Evolutionary conservation across 345 rosid genomes (phyloP).

Genomic region (Turritis glabra): DNA sequence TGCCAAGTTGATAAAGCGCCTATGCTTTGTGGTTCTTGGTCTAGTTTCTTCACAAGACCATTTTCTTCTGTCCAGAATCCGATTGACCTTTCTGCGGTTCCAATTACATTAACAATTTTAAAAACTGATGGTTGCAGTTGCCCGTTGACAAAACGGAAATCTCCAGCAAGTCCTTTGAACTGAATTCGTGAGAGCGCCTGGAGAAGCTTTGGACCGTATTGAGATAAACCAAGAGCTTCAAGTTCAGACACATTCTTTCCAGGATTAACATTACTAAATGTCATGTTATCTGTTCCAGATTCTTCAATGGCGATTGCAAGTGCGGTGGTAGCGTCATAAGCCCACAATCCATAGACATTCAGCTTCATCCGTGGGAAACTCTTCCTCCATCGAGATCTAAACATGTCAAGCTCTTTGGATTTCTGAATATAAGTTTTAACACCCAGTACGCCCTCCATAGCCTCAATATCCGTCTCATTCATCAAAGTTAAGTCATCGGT

Average conservation of each 20-base stretch:
- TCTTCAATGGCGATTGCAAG: constrained; percentile 55
- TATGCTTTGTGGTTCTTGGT: constrained; percentile 1
- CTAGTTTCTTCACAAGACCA: constrained; percentile 39
- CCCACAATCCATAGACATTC: constrained; percentile 45
- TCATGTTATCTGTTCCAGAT: constrained; percentile 24
- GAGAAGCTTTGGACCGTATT: constrained; percentile 44
- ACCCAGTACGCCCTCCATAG: constrained; percentile 55
- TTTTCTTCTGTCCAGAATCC: constrained; percentile 54
- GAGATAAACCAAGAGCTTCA: constrained; percentile 45
- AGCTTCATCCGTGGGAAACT: constrained; percentile 29
- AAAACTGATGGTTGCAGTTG: constrained; percentile 41
- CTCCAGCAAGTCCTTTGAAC: constrained; percentile 49
- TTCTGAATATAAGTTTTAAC: constrained; percentile 37
- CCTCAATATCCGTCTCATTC: constrained; percentile 7
- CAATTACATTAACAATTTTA: constrained; percentile 48
- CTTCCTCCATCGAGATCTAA: constrained; percentile 41
- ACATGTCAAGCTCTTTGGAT: constrained; percentile 29
- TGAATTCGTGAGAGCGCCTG: constrained; percentile 31
- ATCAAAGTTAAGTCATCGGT: constrained; percentile 19
- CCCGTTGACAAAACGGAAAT: constrained; percentile 38
- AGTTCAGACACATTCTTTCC: constrained; percentile 40
- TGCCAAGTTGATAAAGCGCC: constrained; percentile 31
- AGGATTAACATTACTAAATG: constrained; percentile 21
- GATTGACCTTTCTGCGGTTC: constrained; percentile 30
- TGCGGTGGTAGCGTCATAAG: constrained; percentile 56